These are phyloP conservation scores for Clonostachys rosea DNA, from an alignment of 2,329 filamentous ascomycete genomes.

Conservation along the genomic window DNA sequence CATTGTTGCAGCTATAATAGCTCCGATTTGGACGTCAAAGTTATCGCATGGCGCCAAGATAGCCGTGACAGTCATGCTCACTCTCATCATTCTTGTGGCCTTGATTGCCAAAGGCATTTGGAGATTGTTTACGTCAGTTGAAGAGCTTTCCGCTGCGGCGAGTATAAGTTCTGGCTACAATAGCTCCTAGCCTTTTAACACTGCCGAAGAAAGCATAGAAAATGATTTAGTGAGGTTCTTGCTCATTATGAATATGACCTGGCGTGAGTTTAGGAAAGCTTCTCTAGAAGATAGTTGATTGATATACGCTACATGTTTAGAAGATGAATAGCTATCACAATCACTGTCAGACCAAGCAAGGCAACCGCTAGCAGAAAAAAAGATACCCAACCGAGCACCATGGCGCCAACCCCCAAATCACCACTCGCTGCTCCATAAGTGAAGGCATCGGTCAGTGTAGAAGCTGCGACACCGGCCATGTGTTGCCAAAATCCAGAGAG, in stretches of 20 bases:
- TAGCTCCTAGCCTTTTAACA: too few species aligned
- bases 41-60: not conserved
- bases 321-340: conserved; percentile 24
- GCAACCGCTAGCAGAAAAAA: conserved; percentile 91
- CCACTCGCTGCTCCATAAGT: conserved; percentile 83
- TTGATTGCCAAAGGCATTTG: not conserved
- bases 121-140: not conserved
- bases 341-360: conserved; percentile 88
- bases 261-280: too few species aligned
- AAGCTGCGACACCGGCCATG: conserved; percentile 90
- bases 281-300: too few species aligned
- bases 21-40: not conserved
- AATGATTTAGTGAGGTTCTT: too few species aligned
- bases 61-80: not conserved
- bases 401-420: conserved; percentile 88
- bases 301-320: too few species aligned
- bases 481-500: conserved; percentile 82
- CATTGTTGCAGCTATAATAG: not conserved
- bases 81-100: not conserved
- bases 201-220: too few species aligned
- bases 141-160: too few species aligned
- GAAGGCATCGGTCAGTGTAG: conserved; percentile 87
- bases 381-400: conserved; percentile 98
- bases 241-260: too few species aligned
- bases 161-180: too few species aligned